Conservation (phyloP, 2,329 filamentous ascomycete species). For the Botrytis fragariae region DNA sequence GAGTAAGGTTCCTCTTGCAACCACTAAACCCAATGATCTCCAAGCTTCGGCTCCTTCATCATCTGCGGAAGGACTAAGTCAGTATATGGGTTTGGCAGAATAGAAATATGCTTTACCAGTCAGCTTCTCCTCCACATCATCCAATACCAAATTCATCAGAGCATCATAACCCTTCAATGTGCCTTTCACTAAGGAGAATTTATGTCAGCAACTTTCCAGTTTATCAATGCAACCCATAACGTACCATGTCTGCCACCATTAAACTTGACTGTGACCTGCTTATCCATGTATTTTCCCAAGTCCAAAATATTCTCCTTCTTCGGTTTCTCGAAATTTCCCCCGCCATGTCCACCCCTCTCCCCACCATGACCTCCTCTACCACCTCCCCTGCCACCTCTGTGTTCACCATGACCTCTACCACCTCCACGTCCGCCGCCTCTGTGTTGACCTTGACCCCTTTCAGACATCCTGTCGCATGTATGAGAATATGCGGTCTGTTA, state of each 20-base stretch:
- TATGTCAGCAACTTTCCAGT: background rate
- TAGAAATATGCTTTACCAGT: slow-evolving; percentile 59
- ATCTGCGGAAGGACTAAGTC: slow-evolving; percentile 52
- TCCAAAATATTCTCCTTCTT: slow-evolving; percentile 99
- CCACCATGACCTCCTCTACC: slow-evolving; percentile 37
- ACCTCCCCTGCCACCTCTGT: slow-evolving; percentile 26
- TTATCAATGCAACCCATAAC: slow-evolving; percentile 30
- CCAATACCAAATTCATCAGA: slow-evolving; percentile 95
- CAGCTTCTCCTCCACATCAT: slow-evolving; percentile 88
- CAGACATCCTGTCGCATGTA: slow-evolving; percentile 25
- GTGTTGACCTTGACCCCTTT: slow-evolving; percentile 26
- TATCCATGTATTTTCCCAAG: slow-evolving; percentile 93
- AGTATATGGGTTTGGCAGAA: slow-evolving; percentile 6
- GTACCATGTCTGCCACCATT: slow-evolving; percentile 88
- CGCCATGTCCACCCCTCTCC: slow-evolving; percentile 46
- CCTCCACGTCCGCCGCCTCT: slow-evolving; percentile 26
- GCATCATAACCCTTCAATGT: slow-evolving; percentile 94
- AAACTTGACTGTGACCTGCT: slow-evolving; percentile 93
- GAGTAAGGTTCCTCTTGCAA: slow-evolving; percentile 86
- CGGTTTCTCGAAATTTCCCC: slow-evolving; percentile 63
- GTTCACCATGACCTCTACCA: slow-evolving; percentile 18
- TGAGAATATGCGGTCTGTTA: background rate
- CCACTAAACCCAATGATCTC: slow-evolving; percentile 69
- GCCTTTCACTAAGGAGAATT: slow-evolving; percentile 64
- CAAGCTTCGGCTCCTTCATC: slow-evolving; percentile 84